Conservation (phyloP, 495 filamentous ascomycete species). For the Neurospora sp. region DNA sequence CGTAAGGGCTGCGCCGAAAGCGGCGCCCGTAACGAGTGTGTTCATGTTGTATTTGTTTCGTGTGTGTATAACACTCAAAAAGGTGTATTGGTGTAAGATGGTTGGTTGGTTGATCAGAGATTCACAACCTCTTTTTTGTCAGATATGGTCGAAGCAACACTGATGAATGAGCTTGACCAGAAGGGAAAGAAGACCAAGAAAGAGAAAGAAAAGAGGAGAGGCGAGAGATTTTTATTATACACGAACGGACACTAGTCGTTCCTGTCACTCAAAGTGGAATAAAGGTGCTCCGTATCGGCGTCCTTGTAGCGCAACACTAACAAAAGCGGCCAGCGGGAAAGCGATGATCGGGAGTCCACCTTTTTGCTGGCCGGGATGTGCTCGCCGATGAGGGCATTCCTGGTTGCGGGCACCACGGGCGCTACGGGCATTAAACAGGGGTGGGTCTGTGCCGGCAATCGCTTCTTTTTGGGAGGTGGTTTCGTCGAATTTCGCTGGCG, state of each 20-base stretch:
- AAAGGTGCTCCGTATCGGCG: background rate
- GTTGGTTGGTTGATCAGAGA: background rate
- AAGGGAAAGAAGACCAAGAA: background rate
- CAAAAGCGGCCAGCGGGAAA: background rate
- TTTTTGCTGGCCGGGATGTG: background rate
- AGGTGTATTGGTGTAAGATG: background rate
- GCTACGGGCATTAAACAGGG: background rate
- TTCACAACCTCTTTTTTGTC: background rate
- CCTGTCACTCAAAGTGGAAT: background rate
- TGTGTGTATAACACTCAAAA: background rate
- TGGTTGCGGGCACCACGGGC: background rate
- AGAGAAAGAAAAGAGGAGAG: background rate
- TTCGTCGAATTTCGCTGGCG: background rate
- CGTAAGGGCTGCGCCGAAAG: conserved; percentile 46
- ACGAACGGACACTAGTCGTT: background rate
- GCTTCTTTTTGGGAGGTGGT: background rate
- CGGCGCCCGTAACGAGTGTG: conserved; percentile 32
- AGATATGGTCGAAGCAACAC: background rate
- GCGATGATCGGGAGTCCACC: background rate
- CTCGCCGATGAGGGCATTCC: background rate
- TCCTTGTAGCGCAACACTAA: background rate
- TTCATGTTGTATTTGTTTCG: conserved; percentile 9
- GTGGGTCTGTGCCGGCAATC: background rate
- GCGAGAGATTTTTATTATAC: background rate
- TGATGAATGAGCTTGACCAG: background rate